Percentiles rank a stretch among this genome's conserved stretches.
phyloP scores from a whole-genome alignment of 495 filamentous ascomycete genomes.

The Penicillium angulare region DNA sequence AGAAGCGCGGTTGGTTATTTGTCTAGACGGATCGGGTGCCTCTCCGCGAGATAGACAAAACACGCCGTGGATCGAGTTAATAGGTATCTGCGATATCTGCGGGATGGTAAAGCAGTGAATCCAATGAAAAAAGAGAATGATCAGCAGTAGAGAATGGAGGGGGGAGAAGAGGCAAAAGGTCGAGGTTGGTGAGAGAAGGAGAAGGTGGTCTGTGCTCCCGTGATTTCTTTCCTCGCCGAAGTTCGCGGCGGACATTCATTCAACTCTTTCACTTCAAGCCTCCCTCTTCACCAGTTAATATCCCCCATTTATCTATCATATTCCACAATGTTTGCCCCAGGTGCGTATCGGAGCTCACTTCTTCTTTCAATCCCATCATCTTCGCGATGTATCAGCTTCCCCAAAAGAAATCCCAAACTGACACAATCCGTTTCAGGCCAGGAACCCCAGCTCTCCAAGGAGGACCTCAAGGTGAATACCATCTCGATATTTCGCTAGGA shows the following conservation, averaged over 20 bases:
- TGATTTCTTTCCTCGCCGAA: constrained; percentile 26
- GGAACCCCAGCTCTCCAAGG: constrained; percentile 47
- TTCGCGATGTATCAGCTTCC: neutral
- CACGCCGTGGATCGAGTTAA: neutral
- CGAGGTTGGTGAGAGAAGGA: constrained; percentile 20
- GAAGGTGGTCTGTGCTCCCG: constrained; percentile 33
- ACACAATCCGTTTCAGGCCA: constrained; percentile 28
- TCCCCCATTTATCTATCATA: neutral
- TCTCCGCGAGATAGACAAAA: constrained; percentile 5
- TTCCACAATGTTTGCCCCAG: constrained; percentile 47
- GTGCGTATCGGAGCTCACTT: constrained; percentile 19
- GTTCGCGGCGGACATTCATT: neutral
- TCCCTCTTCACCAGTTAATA: neutral
- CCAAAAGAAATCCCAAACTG: neutral
- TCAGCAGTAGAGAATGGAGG: constrained; percentile 9
- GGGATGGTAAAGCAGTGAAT: neutral
- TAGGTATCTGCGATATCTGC: neutral
- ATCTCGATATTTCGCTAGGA: neutral
- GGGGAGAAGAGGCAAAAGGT: constrained; percentile 9
- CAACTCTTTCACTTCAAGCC: constrained; percentile 1
- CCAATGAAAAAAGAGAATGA: neutral
- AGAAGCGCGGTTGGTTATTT: constrained; percentile 17
- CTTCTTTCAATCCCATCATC: neutral
- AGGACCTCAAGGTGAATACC: constrained; percentile 45
- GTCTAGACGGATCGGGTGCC: constrained; percentile 6